Percentiles rank a stretch among this genome's conserved stretches.
These are phyloP conservation scores for Paraphaeosphaeria sporulosa DNA, from an alignment of 2,329 filamentous ascomycete genomes.

Conservation along the genomic window DNA sequence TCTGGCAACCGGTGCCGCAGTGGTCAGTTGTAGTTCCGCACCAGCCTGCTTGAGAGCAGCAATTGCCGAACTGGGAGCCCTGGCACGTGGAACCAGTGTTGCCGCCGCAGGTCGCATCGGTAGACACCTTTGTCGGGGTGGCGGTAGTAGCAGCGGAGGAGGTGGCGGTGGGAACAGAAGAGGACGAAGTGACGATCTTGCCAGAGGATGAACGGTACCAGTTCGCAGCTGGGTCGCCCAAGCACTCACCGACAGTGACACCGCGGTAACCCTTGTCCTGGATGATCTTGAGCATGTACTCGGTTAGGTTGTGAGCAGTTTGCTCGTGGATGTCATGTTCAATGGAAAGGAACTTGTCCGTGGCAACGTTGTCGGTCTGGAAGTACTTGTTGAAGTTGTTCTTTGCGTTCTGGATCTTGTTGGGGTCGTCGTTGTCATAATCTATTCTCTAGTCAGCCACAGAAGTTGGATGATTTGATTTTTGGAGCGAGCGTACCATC, in stretches of 20 bases:
- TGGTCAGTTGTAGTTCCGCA: constrained; percentile 47
- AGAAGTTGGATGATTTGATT: not conserved
- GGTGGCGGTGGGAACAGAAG: constrained; percentile 18
- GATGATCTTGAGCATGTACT: constrained; percentile 53
- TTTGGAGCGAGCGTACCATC: constrained; percentile 50
- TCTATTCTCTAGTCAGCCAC: constrained; percentile 20
- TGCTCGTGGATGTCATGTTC: constrained; percentile 59
- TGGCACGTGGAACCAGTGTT: constrained; percentile 34
- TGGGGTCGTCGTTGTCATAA: constrained; percentile 40
- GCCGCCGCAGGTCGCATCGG: constrained; percentile 36
- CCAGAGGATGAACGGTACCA: constrained; percentile 56
- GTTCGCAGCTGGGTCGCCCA: constrained; percentile 54
- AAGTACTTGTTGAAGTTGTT: constrained; percentile 54
- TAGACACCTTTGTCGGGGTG: constrained; percentile 22
- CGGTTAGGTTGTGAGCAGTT: constrained; percentile 54
- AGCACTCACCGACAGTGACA: constrained; percentile 59
- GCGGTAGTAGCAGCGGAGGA: constrained; percentile 19
- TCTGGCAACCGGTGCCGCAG: constrained; percentile 45
- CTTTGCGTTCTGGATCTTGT: constrained; percentile 44
- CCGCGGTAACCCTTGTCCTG: constrained; percentile 50
- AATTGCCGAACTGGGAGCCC: constrained; percentile 49
- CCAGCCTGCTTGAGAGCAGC: constrained; percentile 55
- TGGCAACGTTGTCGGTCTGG: constrained; percentile 32
- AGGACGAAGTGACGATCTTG: constrained; percentile 44
- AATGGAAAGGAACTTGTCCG: constrained; percentile 59